Conservation (phyloP, 768 basidiomycete species). For the Termitomyces sp. region DNA sequence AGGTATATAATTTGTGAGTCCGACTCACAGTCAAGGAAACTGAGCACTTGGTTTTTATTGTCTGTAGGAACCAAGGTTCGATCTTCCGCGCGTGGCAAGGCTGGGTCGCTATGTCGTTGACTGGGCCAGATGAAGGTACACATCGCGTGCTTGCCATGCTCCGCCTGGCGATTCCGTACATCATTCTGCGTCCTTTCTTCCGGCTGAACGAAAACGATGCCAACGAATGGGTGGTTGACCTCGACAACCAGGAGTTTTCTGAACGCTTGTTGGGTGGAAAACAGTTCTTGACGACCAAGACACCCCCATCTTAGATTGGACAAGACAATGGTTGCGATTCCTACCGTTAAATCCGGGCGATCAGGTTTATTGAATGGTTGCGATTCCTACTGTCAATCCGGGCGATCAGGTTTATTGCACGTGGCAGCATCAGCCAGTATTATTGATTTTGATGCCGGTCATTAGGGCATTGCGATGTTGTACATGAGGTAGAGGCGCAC, state of each 20-base stretch:
- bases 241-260: conserved; percentile 46
- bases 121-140: conserved; percentile 58
- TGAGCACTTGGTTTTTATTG: too few species aligned
- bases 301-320: conserved; percentile 60
- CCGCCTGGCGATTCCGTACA: conserved; percentile 50
- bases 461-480: conserved; percentile 48
- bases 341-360: conserved; percentile 57
- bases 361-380: conserved; percentile 60
- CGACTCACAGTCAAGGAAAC: background rate
- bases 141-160: conserved; percentile 58
- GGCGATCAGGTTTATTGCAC: conserved; percentile 61
- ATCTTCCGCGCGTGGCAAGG: conserved; percentile 56
- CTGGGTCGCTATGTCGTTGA: conserved; percentile 48
- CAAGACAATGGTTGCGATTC: conserved; percentile 53
- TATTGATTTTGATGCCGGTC: background rate
- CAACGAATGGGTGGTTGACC: conserved; percentile 49
- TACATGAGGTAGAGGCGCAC: conserved; percentile 49
- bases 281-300: conserved; percentile 48
- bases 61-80: conserved; percentile 42
- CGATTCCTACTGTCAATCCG: conserved; percentile 52
- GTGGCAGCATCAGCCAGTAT: conserved; percentile 2
- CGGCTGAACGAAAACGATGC: conserved; percentile 27
- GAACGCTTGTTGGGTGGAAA: conserved; percentile 48
- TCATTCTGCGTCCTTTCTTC: conserved; percentile 67
- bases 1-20: conserved; percentile 54